Conservation (phyloP, 2,329 filamentous ascomycete genomes). For the Fusarium haematococcum region DNA sequence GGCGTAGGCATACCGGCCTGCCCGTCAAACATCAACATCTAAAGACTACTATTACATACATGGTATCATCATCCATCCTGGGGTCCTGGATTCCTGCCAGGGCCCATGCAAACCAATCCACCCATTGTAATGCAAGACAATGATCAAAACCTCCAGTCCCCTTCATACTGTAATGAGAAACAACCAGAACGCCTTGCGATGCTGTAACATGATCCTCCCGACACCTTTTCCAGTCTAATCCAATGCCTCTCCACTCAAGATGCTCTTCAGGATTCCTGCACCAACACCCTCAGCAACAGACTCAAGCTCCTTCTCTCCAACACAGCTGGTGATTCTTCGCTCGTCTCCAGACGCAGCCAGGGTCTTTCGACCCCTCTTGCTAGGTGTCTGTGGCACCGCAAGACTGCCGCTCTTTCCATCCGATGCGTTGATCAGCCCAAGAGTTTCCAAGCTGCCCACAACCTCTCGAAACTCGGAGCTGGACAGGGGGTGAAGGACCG, state of each 20-base stretch:
- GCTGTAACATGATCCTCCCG: conserved; percentile 27
- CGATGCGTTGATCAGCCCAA: conserved; percentile 80
- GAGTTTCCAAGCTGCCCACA: conserved; percentile 86
- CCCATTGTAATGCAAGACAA: conserved; percentile 29
- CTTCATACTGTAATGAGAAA: neutral
- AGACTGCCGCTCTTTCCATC: conserved; percentile 79
- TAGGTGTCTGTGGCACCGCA: conserved; percentile 74
- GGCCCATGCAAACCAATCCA: conserved; percentile 22
- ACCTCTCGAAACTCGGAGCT: conserved; percentile 96
- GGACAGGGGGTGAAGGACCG: conserved; percentile 89
- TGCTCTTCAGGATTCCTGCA: conserved; percentile 70
- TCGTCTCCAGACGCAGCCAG: conserved; percentile 74
- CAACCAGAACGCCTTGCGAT: conserved; percentile 39
- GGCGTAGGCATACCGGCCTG: neutral
- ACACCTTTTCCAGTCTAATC: conserved; percentile 52
- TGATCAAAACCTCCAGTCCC: conserved; percentile 11
- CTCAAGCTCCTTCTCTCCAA: conserved; percentile 83
- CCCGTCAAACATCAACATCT: conserved; percentile 12
- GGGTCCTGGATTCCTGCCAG: conserved; percentile 13
- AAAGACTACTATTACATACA: conserved; percentile 26
- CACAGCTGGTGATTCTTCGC: conserved; percentile 80
- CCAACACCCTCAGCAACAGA: conserved; percentile 74
- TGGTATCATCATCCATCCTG: conserved; percentile 33
- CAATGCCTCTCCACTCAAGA: conserved; percentile 70
- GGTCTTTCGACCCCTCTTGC: conserved; percentile 72